Evolutionary conservation across 495 filamentous ascomycete genomes (phyloP).

Genomic region (Neurospora terricola): DNA sequence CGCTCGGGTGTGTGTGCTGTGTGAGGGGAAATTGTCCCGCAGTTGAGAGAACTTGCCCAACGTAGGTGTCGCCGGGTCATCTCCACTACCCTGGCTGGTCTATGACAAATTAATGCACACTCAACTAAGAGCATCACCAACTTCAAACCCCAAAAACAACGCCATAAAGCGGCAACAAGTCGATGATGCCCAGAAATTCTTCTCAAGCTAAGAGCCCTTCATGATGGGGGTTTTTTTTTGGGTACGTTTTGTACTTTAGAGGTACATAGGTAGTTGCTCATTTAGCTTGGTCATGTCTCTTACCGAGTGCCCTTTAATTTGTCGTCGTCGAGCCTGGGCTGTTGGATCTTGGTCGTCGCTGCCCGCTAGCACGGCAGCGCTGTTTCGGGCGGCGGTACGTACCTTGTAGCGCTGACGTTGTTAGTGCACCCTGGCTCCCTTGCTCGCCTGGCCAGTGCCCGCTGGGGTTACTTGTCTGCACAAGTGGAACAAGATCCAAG

Average conservation of each 20-base stretch:
- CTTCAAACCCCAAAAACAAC: too few species aligned
- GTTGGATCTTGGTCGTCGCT: not conserved
- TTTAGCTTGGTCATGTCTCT: too few species aligned
- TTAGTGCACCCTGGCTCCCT: not conserved
- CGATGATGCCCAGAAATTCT: too few species aligned
- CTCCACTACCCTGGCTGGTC: not conserved
- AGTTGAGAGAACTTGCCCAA: not conserved
- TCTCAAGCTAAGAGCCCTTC: too few species aligned
- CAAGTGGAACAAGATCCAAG: not conserved
- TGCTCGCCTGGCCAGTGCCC: not conserved
- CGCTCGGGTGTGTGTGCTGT: not conserved
- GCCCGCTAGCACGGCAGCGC: not conserved
- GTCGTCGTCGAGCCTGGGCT: too few species aligned
- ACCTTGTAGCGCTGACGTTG: not conserved
- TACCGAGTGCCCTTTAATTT: too few species aligned
- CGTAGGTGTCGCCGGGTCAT: not conserved
- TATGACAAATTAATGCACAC: too few species aligned
- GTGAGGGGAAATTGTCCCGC: not conserved
- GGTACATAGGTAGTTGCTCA: too few species aligned
- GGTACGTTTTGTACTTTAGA: too few species aligned
- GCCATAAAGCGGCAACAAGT: too few species aligned
- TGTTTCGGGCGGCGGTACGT: not conserved
- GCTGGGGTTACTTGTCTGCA: not conserved
- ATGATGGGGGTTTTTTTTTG: too few species aligned
- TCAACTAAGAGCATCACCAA: too few species aligned